Conservation (phyloP, 352 stramenopile genomes). For the Phytopythium mirpurense region DNA sequence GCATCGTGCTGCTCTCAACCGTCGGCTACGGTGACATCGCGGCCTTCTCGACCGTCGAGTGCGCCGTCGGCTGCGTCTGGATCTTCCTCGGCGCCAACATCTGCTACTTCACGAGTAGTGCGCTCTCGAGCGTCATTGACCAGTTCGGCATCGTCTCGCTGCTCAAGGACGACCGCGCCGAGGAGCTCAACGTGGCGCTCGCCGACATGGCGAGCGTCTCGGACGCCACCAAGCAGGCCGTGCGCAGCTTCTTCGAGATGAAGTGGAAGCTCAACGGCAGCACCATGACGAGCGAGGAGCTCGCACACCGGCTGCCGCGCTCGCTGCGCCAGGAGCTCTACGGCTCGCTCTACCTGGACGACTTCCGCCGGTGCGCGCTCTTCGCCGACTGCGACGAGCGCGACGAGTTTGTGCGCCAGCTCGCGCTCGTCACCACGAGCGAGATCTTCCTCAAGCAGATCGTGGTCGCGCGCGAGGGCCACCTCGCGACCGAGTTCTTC, state of each 20-base stretch:
- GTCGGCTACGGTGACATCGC: slow-evolving; percentile 69
- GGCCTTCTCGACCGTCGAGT: slow-evolving; percentile 52
- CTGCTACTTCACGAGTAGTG: slow-evolving; percentile 63
- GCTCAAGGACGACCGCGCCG: slow-evolving; percentile 45
- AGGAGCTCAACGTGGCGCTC: slow-evolving; percentile 57
- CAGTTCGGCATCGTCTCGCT: slow-evolving; percentile 43
- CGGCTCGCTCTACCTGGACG: slow-evolving; percentile 26
- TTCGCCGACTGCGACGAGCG: slow-evolving; percentile 14
- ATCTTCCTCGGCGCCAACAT: slow-evolving; percentile 73
- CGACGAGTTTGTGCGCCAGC: slow-evolving; percentile 25
- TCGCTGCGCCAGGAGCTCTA: slow-evolving; percentile 33
- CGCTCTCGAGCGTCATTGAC: slow-evolving; percentile 47
- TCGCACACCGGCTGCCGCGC: slow-evolving; percentile 40
- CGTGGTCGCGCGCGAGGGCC: slow-evolving; percentile 46
- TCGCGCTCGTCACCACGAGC: slow-evolving; percentile 28
- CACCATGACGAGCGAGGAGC: slow-evolving; percentile 39
- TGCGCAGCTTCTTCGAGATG: slow-evolving; percentile 62
- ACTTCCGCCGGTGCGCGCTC: slow-evolving; percentile 27
- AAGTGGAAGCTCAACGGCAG: slow-evolving; percentile 76
- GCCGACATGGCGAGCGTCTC: slow-evolving; percentile 36
- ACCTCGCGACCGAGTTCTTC: slow-evolving; percentile 50
- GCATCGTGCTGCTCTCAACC: slow-evolving; percentile 62
- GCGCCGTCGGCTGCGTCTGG: slow-evolving; percentile 48
- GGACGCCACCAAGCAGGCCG: slow-evolving; percentile 37
- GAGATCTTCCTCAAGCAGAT: slow-evolving; percentile 61